These are phyloP conservation scores for Alisma plantagoaquatica DNA, from an alignment of 106 monocot genomes.

Conservation along the genomic window DNA sequence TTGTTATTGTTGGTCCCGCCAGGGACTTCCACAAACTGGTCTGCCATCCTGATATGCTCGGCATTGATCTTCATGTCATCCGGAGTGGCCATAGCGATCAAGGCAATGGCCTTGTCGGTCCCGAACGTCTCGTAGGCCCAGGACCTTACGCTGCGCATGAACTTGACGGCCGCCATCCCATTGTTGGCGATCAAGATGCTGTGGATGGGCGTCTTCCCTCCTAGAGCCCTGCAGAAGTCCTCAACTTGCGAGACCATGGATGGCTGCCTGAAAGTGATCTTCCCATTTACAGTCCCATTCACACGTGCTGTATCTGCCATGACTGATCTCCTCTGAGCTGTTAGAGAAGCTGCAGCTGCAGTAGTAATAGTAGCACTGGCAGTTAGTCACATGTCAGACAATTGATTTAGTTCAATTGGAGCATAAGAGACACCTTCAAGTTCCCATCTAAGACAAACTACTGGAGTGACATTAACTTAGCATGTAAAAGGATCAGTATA, in stretches of 20 bases:
- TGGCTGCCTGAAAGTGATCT: slow-evolving; percentile 24
- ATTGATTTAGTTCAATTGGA: too few relatives aligned
- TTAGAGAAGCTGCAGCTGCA: slow-evolving; percentile 19
- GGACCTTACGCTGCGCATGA: slow-evolving; percentile 80
- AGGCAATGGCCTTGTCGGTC: slow-evolving; percentile 83
- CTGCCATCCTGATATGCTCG: slow-evolving; percentile 95
- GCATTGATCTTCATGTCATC: slow-evolving; percentile 98
- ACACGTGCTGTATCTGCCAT: slow-evolving; percentile 43
- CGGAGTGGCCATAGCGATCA: slow-evolving; percentile 96
- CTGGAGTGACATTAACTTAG: neutral
- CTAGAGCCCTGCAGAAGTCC: slow-evolving; percentile 76
- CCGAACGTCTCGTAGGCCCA: slow-evolving; percentile 98
- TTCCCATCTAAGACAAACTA: neutral
- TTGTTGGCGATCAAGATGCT: slow-evolving; percentile 96
- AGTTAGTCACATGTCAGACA: neutral
- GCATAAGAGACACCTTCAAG: neutral
- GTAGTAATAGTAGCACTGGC: neutral
- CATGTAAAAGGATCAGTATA: neutral
- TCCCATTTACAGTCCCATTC: slow-evolving; percentile 28
- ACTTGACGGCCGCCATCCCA: slow-evolving; percentile 99
- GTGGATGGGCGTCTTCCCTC: slow-evolving; percentile 85
- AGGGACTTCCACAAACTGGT: slow-evolving; percentile 97
- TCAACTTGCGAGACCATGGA: slow-evolving; percentile 55
- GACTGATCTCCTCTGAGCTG: slow-evolving; percentile 11
- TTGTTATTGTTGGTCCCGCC: slow-evolving; percentile 99